These are phyloP conservation scores for Pyrenophora graminea DNA, from an alignment of 2,329 filamentous ascomycete species.

Conservation along the genomic window DNA sequence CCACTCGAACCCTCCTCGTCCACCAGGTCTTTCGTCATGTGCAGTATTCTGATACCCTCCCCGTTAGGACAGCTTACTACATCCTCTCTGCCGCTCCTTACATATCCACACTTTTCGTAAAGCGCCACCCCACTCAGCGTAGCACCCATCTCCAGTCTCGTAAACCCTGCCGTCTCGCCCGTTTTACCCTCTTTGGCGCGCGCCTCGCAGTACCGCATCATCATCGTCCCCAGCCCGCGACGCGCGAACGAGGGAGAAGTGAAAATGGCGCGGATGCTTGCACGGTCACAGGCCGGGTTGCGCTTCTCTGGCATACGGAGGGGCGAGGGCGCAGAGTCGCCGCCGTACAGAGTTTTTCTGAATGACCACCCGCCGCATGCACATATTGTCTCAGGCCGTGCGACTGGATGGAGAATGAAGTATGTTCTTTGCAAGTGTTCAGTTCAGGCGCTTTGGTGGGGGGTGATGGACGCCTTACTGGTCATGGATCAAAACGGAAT, in stretches of 20 bases:
- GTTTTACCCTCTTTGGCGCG: conserved; percentile 26
- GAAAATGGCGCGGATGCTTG: conserved; percentile 44
- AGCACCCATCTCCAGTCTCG: conserved; percentile 42
- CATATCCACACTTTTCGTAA: conserved; percentile 44
- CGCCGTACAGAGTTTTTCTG: conserved; percentile 41
- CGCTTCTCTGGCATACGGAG: conserved; percentile 38
- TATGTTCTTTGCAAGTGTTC: conserved; percentile 28
- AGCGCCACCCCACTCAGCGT: conserved; percentile 41
- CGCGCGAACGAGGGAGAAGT: conserved; percentile 38
- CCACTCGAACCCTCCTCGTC: neutral
- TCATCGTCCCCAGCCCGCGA: conserved; percentile 42
- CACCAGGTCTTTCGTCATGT: conserved; percentile 42
- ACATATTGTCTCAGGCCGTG: conserved; percentile 26
- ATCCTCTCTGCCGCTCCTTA: conserved; percentile 40
- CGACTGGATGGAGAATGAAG: conserved; percentile 38
- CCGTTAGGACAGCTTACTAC: conserved; percentile 41
- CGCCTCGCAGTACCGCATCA: conserved; percentile 45
- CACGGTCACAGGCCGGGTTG: conserved; percentile 33
- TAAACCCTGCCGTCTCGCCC: conserved; percentile 27
- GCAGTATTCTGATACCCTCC: conserved; percentile 37
- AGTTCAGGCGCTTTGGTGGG: neutral
- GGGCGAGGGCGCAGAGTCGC: conserved; percentile 36
- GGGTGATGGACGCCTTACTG: conserved; percentile 21
- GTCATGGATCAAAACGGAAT: conserved; percentile 40
- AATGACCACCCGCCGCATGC: conserved; percentile 47